Percentiles rank a stretch among this genome's conserved stretches.
These are phyloP conservation scores for Nakaseomyces kungkrabaensis DNA, from an alignment of 1,139 yeast genomes.

Conservation along the genomic window DNA sequence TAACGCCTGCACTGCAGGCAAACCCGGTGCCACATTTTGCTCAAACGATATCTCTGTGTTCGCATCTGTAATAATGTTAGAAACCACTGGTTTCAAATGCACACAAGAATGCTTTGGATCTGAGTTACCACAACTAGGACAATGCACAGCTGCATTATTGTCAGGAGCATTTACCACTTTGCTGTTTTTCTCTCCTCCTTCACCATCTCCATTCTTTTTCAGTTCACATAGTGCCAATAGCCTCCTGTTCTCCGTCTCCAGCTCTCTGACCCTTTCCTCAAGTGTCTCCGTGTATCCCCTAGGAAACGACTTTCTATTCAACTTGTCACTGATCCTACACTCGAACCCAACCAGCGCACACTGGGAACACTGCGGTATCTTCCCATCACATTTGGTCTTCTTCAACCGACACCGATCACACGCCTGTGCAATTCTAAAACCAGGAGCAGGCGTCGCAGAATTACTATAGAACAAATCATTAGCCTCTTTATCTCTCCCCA, in stretches of 20 bases:
- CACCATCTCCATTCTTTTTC: conserved; percentile 37
- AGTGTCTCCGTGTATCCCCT: conserved; percentile 68
- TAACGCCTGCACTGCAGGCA: conserved; percentile 52
- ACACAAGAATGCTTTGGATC: conserved; percentile 21
- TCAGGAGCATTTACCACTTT: neutral
- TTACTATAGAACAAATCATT: conserved; percentile 1
- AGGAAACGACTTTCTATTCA: conserved; percentile 62
- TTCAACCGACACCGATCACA: conserved; percentile 82
- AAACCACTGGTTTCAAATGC: conserved; percentile 30
- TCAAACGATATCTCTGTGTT: conserved; percentile 34
- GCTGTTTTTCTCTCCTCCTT: conserved; percentile 7
- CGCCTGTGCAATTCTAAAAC: conserved; percentile 52
- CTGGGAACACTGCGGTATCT: conserved; percentile 44
- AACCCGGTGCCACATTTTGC: conserved; percentile 65
- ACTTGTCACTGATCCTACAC: conserved; percentile 63
- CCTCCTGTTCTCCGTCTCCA: conserved; percentile 48
- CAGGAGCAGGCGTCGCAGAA: conserved; percentile 32
- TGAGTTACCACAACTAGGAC: conserved; percentile 1
- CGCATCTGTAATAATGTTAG: conserved; percentile 19
- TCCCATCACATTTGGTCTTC: conserved; percentile 38
- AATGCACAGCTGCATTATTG: conserved; percentile 27
- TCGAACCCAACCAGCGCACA: conserved; percentile 62
- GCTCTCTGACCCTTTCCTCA: conserved; percentile 47
- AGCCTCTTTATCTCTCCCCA: neutral
- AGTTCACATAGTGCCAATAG: conserved; percentile 46